phyloP scores from a whole-genome alignment of 2,329 filamentous ascomycete species.

The Aquanectria penicillioides region DNA sequence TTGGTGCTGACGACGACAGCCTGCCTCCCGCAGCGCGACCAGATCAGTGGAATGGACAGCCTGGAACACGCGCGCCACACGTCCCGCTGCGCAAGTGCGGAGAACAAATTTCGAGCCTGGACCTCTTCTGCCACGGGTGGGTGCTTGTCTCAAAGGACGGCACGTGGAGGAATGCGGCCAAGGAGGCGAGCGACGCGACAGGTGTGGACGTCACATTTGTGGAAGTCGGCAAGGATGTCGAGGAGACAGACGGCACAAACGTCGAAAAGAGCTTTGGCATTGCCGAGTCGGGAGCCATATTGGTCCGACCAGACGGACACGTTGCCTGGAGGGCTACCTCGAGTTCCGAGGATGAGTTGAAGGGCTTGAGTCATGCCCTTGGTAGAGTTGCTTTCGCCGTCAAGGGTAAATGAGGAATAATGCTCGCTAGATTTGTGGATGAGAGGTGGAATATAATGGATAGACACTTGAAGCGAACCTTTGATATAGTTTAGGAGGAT shows the following conservation, averaged over 20 bases:
- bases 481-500: too few species aligned
- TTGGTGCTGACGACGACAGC: neutral
- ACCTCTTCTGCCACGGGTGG: conserved; percentile 22
- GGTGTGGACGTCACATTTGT: conserved; percentile 5
- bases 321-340: conserved; percentile 21
- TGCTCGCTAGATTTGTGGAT: neutral
- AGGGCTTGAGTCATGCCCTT: neutral
- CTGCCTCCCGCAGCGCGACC: conserved; percentile 24
- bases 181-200: neutral
- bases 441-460: neutral
- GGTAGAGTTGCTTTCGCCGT: neutral
- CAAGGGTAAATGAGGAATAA: neutral
- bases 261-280: conserved; percentile 8
- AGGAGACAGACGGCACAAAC: conserved; percentile 4
- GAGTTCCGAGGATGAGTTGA: neutral
- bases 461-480: too few species aligned
- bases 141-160: conserved; percentile 21
- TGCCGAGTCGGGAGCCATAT: conserved; percentile 1
- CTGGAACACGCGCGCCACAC: conserved; percentile 36
- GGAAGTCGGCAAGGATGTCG: neutral
- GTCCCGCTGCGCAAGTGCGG: conserved; percentile 15
- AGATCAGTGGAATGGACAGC: conserved; percentile 36
- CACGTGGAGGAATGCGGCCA: conserved; percentile 1
- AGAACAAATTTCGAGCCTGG: conserved; percentile 19
- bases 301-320: conserved; percentile 27